phyloP scores from a whole-genome alignment of 768 basidiomycete genomes.

The Mycena haematopus region DNA sequence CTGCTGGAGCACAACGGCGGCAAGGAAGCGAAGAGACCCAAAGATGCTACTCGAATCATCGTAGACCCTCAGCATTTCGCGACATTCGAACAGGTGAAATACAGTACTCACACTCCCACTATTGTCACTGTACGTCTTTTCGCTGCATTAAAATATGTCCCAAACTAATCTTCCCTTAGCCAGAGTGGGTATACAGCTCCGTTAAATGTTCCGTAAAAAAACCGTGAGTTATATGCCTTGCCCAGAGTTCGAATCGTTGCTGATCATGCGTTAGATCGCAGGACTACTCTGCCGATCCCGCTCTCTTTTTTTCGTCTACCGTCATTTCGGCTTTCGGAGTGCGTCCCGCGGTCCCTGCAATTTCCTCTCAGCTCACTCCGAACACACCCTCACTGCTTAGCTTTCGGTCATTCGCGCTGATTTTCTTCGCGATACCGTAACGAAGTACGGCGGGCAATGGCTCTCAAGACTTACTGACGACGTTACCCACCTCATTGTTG shows the following conservation, averaged over 20 bases:
- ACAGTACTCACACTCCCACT: neutral
- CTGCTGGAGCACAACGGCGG: neutral
- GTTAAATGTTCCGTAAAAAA: neutral
- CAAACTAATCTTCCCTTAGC: neutral
- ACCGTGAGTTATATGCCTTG: neutral
- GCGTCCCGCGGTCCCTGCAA: neutral
- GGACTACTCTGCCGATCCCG: too few species aligned
- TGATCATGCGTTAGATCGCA: neutral
- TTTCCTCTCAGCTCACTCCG: neutral
- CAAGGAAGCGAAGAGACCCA: neutral
- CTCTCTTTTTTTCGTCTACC: neutral
- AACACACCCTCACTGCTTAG: too few species aligned
- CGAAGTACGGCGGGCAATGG: neutral
- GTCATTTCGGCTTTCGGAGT: neutral
- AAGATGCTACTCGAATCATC: neutral
- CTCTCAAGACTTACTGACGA: neutral
- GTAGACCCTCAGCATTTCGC: neutral
- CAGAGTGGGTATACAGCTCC: conserved; percentile 10
- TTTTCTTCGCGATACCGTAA: neutral
- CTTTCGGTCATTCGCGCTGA: neutral
- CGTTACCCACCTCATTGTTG: neutral
- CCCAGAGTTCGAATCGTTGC: neutral
- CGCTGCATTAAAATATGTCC: too few species aligned
- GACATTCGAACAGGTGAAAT: neutral
- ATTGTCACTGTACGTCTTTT: neutral